Evolutionary conservation across 2,329 filamentous ascomycete species (phyloP).

Genomic region (Cephalotrichum gorgonifer): DNA sequence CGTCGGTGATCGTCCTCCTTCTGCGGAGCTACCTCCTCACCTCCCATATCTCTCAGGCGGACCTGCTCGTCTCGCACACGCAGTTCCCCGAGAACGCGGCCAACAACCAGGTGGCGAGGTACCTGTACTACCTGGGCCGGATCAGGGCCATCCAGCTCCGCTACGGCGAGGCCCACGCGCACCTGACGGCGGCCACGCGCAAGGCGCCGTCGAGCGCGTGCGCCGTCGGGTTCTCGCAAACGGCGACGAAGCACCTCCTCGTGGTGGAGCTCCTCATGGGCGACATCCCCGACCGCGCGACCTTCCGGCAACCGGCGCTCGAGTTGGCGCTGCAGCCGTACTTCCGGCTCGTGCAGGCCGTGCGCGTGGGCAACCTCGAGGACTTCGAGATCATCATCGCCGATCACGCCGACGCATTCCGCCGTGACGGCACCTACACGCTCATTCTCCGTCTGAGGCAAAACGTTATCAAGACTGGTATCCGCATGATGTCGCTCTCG

Average conservation of each 20-base stretch:
- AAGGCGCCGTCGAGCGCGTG: slow-evolving; percentile 87
- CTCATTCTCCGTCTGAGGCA: slow-evolving; percentile 89
- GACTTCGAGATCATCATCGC: slow-evolving; percentile 85
- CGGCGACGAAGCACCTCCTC: slow-evolving; percentile 89
- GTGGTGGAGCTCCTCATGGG: slow-evolving; percentile 97
- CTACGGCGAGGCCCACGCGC: slow-evolving; percentile 94
- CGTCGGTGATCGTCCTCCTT: slow-evolving; percentile 86
- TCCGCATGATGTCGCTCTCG: slow-evolving; percentile 96
- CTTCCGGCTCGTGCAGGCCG: slow-evolving; percentile 86
- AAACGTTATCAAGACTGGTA: slow-evolving; percentile 98
- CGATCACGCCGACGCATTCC: slow-evolving; percentile 73
- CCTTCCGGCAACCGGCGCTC: slow-evolving; percentile 82
- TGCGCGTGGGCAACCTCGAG: slow-evolving; percentile 90
- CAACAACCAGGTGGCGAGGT: slow-evolving; percentile 96
- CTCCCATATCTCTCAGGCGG: slow-evolving; percentile 93
- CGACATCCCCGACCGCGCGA: slow-evolving; percentile 89
- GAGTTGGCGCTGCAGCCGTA: slow-evolving; percentile 87
- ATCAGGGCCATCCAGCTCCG: slow-evolving; percentile 93
- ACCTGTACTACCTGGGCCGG: slow-evolving; percentile 92
- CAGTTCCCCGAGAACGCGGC: slow-evolving; percentile 89
- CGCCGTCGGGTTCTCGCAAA: slow-evolving; percentile 90
- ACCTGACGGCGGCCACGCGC: slow-evolving; percentile 83
- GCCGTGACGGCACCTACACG: slow-evolving; percentile 89
- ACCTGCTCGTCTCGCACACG: slow-evolving; percentile 90
- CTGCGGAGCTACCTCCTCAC: slow-evolving; percentile 94